A percentile compares a stretch with the other conserved stretches of the same genome.
These are phyloP conservation scores for Neonectria hederae DNA, from an alignment of 2,329 filamentous ascomycete species.

Conservation along the genomic window DNA sequence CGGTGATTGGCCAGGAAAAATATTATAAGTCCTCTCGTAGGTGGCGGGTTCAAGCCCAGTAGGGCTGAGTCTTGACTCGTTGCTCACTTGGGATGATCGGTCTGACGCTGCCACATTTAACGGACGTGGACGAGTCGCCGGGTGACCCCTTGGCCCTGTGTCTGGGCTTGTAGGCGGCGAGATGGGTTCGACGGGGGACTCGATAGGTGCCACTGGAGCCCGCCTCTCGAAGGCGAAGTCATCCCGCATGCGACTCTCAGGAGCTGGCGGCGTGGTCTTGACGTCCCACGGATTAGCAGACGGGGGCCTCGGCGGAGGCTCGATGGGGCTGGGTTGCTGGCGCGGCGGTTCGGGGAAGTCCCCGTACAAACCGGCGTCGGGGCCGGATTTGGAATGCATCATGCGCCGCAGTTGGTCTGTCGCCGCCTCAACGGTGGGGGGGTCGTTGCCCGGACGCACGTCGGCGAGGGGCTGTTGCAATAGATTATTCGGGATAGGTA, in stretches of 20 bases:
- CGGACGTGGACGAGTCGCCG: slow-evolving; percentile 28
- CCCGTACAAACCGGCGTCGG: slow-evolving; percentile 38
- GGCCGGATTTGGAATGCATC: slow-evolving; percentile 42
- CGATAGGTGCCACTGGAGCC: slow-evolving; percentile 35
- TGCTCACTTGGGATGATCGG: slow-evolving; percentile 36
- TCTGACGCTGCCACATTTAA: slow-evolving; percentile 30
- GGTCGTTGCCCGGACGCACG: slow-evolving; percentile 24
- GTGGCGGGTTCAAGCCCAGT: slow-evolving; percentile 29
- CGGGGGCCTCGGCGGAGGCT: slow-evolving; percentile 48
- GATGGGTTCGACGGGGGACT: slow-evolving; percentile 36
- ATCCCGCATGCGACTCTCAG: slow-evolving; percentile 33
- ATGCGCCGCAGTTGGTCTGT: slow-evolving; percentile 43
- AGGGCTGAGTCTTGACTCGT: slow-evolving; percentile 36
- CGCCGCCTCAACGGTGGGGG: slow-evolving; percentile 42
- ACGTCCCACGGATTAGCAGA: slow-evolving; percentile 57
- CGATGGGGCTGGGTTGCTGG: slow-evolving; percentile 30
- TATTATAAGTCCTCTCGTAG: slow-evolving; percentile 38
- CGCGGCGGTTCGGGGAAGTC: slow-evolving; percentile 24
- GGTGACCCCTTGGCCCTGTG: slow-evolving; percentile 15
- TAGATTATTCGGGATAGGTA: slow-evolving; percentile 14
- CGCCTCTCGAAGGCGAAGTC: slow-evolving; percentile 40
- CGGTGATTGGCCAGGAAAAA: slow-evolving; percentile 35
- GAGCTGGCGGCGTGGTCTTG: slow-evolving; percentile 33
- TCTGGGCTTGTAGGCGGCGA: slow-evolving; percentile 39
- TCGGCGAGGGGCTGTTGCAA: slow-evolving; percentile 25